These are phyloP conservation scores for Stemphylium vesicarium DNA, from an alignment of 2,329 filamentous ascomycete species.

Conservation along the genomic window DNA sequence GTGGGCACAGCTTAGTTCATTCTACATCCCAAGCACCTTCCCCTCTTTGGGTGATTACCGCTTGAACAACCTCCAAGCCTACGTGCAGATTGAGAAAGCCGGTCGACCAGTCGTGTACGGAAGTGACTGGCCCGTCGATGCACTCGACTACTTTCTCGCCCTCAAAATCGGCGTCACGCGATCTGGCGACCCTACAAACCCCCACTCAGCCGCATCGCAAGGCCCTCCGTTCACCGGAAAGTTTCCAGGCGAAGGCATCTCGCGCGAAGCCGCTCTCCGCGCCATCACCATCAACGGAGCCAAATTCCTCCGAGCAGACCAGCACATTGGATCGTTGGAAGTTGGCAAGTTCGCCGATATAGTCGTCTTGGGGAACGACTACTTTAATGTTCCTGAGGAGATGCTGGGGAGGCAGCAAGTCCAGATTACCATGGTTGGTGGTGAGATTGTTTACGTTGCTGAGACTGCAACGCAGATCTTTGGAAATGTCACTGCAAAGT, in stretches of 20 bases:
- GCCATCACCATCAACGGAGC: slow-evolving; percentile 6
- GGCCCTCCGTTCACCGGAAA: background rate
- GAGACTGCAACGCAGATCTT: slow-evolving; percentile 1
- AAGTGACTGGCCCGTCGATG: slow-evolving; percentile 7
- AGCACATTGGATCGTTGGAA: slow-evolving; percentile 5
- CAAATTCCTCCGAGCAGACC: background rate
- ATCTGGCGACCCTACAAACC: background rate
- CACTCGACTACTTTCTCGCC: slow-evolving; percentile 4
- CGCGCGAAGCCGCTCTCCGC: slow-evolving; percentile 3
- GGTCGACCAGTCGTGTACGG: slow-evolving; percentile 4
- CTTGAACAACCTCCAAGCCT: slow-evolving; percentile 2
- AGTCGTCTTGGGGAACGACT: slow-evolving; percentile 3
- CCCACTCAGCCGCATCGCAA: slow-evolving; percentile 5
- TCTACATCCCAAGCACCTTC: slow-evolving; percentile 5
- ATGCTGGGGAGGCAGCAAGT: slow-evolving; percentile 2
- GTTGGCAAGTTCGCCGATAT: slow-evolving; percentile 5
- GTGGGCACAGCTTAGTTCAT: slow-evolving; percentile 3
- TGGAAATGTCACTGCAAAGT: slow-evolving; percentile 1
- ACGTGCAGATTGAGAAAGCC: slow-evolving; percentile 7
- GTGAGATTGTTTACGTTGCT: slow-evolving; percentile 4
- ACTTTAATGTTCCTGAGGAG: slow-evolving; percentile 6
- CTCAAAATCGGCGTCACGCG: slow-evolving; percentile 8
- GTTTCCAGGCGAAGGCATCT: slow-evolving; percentile 6
- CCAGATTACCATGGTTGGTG: slow-evolving; percentile 1
- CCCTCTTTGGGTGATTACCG: slow-evolving; percentile 6